Evolutionary conservation across 495 filamentous ascomycete species (phyloP).

Genomic region (Neurospora terricola): DNA sequence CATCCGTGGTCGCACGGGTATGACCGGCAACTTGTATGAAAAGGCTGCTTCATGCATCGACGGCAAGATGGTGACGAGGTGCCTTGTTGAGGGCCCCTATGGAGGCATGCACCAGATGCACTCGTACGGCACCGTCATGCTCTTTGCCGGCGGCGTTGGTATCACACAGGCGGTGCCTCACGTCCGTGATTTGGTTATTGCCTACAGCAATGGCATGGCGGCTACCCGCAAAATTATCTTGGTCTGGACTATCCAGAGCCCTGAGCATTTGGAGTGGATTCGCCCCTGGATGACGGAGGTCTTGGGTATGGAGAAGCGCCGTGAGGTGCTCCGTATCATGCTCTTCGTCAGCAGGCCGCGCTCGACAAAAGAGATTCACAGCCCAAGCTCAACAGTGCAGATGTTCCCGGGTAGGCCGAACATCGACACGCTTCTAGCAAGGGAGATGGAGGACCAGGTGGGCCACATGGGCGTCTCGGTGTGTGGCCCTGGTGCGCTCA

Average conservation of each 20-base stretch:
- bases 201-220: conserved; percentile 56
- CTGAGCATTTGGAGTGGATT: conserved; percentile 88
- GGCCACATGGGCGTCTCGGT: conserved; percentile 80
- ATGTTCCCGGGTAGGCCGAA: conserved; percentile 68
- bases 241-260: conserved; percentile 82
- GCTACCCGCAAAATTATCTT: conserved; percentile 74
- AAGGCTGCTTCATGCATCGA: conserved; percentile 51
- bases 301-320: conserved; percentile 67
- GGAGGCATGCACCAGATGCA: conserved; percentile 54
- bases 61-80: conserved; percentile 48
- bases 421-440: conserved; percentile 60
- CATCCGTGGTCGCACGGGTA: conserved; percentile 67
- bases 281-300: conserved; percentile 93
- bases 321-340: conserved; percentile 74
- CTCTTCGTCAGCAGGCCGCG: conserved; percentile 84
- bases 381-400: conserved; percentile 70
- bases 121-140: conserved; percentile 77
- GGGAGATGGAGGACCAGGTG: conserved; percentile 64
- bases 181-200: conserved; percentile 62
- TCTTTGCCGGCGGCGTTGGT: conserved; percentile 81
- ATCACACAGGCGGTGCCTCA: conserved; percentile 81
- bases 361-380: conserved; percentile 69
- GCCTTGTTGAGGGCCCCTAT: conserved; percentile 77
- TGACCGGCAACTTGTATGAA: conserved; percentile 68
- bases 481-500: conserved; percentile 82